These are phyloP conservation scores for Fonsecaea nubica DNA, from an alignment of 2,329 filamentous ascomycete genomes.

Conservation along the genomic window DNA sequence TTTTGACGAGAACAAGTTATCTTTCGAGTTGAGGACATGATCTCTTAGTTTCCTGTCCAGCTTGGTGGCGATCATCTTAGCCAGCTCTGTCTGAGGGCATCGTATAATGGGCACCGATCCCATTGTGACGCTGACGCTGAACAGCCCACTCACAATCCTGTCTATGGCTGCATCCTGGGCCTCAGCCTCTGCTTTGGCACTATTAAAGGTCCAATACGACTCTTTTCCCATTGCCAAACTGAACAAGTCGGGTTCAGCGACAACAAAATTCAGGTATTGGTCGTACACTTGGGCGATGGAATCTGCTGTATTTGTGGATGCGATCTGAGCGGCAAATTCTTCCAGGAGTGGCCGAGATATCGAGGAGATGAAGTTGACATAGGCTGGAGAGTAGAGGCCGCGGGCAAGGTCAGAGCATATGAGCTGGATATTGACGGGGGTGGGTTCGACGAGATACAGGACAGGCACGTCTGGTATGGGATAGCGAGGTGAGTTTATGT, in stretches of 20 bases:
- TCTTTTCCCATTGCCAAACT: conserved; percentile 91
- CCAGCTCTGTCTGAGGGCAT: conserved; percentile 89
- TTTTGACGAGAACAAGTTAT: conserved; percentile 90
- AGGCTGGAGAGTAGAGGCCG: conserved; percentile 88
- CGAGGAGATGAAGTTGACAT: conserved; percentile 96
- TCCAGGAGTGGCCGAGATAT: conserved; percentile 88
- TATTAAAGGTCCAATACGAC: conserved; percentile 80
- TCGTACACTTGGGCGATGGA: conserved; percentile 92
- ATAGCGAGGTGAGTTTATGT: conserved; percentile 80
- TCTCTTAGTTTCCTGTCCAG: conserved; percentile 95
- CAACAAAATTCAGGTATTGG: conserved; percentile 97
- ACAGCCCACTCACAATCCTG: conserved; percentile 92
- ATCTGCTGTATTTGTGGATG: conserved; percentile 81
- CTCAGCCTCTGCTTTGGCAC: conserved; percentile 85
- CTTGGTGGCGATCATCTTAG: conserved; percentile 91
- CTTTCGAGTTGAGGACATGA: conserved; percentile 96
- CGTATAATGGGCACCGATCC: conserved; percentile 94
- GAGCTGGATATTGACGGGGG: conserved; percentile 74
- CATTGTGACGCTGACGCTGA: conserved; percentile 98
- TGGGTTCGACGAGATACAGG: conserved; percentile 95
- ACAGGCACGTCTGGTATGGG: conserved; percentile 96
- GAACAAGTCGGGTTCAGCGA: conserved; percentile 93
- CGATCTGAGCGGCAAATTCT: conserved; percentile 90
- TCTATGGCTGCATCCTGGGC: conserved; percentile 87
- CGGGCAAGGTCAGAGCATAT: conserved; percentile 87